Base-by-base conservation (phyloP, 2,329 filamentous ascomycete species). In the Exserohilum rostratum region DNA sequence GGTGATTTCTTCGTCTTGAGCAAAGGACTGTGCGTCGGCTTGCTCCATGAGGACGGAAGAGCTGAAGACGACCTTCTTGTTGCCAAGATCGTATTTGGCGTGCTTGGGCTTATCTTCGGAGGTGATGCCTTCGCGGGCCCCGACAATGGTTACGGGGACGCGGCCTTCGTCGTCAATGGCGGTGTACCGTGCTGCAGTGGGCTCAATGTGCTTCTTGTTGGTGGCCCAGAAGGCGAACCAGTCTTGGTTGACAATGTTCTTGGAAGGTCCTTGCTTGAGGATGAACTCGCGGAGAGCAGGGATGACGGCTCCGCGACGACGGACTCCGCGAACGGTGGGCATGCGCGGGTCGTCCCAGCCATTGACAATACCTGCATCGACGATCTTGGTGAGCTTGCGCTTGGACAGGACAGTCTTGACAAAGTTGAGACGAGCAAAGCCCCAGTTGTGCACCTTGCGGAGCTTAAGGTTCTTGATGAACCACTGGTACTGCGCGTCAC, bases 291-390 rank as follows among this genome's bases (percentile, higher is more conserved):
- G 86, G 30, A 95, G 83, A 13, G 90, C 90, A 20, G 88, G 82
- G 44, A 93, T 87, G 11, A 89, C 91, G 84, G 93, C 88, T 53
- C 90, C 90, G 34, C 90, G 86, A 55, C 90, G 83, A 55, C 88
- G 83, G 44, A 95, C 88, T 72, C 90, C 90, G 18, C 90, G 87
- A 51, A 93, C 87, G 9, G 90, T 93, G 7, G 90, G 90, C 89
- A 95, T 91, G 46, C 90, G 87, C 18, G 90, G 90, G 72, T 93
- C 90, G 64, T 95, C 90, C 90, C 90, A 95, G 61, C 90, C 90
- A 83, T 85, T 89, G 40, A 95, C 90, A 53, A 84, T 84, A 54
- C 88, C 89, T 25, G 85, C 81, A 46, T 92, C 89, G 45, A 95
- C 90, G 22, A 95, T 84, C 80, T 91, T 91, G 56, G 90, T 90